phyloP scores from a whole-genome alignment of 208 protist species.

The Leishmania amazonensis region DNA sequence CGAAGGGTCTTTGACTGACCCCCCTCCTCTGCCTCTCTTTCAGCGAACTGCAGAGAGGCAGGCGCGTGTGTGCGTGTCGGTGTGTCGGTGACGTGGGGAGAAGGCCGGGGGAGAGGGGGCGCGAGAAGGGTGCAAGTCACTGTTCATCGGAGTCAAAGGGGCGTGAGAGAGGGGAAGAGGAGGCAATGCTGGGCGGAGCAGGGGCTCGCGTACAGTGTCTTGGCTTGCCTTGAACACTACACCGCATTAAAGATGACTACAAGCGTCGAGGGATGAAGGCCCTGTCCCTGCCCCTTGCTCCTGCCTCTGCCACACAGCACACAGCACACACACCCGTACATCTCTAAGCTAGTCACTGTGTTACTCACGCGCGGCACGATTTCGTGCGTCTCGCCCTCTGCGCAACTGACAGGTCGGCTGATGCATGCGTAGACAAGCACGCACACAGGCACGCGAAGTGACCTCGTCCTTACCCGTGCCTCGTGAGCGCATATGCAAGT shows the following conservation, averaged over 20 bases:
- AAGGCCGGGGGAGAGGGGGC: not conserved
- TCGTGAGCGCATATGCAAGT: not conserved
- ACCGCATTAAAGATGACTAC: not conserved
- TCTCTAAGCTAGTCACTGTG: not conserved
- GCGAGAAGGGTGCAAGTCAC: not conserved
- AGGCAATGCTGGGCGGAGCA: not conserved
- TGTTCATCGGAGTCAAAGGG: not conserved
- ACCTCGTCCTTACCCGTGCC: not conserved
- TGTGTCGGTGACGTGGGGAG: not conserved
- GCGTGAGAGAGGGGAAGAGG: not conserved
- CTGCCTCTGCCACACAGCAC: not conserved
- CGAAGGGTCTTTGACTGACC: not conserved
- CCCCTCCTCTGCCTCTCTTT: not conserved
- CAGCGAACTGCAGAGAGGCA: not conserved
- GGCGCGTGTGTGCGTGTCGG: not conserved
- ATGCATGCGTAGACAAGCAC: not conserved
- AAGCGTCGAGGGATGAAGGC: not conserved
- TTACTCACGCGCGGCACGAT: not conserved
- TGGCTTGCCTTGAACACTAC: not conserved
- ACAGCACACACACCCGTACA: not conserved
- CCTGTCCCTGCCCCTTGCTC: not conserved
- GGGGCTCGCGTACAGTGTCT: not conserved
- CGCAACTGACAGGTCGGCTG: not conserved
- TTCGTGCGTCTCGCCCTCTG: not conserved
- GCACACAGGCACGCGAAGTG: not conserved